These are phyloP conservation scores for Nothopassalora personata DNA, from an alignment of 2,329 filamentous ascomycete genomes.

Conservation along the genomic window DNA sequence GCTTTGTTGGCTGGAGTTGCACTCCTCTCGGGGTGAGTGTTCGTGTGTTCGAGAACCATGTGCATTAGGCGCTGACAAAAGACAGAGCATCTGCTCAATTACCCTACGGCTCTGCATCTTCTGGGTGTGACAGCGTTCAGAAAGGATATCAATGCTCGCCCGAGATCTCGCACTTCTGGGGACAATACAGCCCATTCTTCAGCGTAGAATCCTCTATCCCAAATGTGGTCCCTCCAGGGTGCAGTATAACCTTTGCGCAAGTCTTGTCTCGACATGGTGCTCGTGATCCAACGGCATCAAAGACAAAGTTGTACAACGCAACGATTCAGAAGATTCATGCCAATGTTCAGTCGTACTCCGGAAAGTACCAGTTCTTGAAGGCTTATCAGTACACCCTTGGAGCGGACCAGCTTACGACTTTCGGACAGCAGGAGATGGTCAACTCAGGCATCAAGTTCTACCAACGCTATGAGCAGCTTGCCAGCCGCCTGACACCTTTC, in stretches of 20 bases:
- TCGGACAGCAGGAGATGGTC: constrained; percentile 65
- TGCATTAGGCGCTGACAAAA: not conserved
- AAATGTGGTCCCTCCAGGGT: constrained; percentile 57
- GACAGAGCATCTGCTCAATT: constrained; percentile 7
- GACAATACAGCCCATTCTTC: constrained; percentile 84
- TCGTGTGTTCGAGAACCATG: not conserved
- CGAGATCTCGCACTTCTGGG: constrained; percentile 62
- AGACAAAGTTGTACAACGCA: constrained; percentile 58
- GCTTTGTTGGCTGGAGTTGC: constrained; percentile 9
- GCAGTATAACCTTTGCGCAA: constrained; percentile 72
- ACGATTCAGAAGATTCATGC: constrained; percentile 63
- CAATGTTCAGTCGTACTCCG: constrained; percentile 51
- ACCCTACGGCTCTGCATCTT: not conserved
- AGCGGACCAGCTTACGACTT: constrained; percentile 61
- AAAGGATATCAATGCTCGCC: constrained; percentile 60
- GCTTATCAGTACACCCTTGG: constrained; percentile 68
- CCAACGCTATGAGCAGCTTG: constrained; percentile 61
- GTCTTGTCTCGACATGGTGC: constrained; percentile 80
- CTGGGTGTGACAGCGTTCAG: constrained; percentile 24
- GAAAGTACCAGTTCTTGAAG: constrained; percentile 63
- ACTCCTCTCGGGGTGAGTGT: constrained; percentile 15
- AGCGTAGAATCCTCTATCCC: constrained; percentile 63
- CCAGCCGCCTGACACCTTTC: constrained; percentile 58
- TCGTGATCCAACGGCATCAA: constrained; percentile 68
- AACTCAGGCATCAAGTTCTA: constrained; percentile 75